These are phyloP conservation scores for Puccinia polysora DNA, from an alignment of 1,284 basidiomycete species.

Conservation along the genomic window DNA sequence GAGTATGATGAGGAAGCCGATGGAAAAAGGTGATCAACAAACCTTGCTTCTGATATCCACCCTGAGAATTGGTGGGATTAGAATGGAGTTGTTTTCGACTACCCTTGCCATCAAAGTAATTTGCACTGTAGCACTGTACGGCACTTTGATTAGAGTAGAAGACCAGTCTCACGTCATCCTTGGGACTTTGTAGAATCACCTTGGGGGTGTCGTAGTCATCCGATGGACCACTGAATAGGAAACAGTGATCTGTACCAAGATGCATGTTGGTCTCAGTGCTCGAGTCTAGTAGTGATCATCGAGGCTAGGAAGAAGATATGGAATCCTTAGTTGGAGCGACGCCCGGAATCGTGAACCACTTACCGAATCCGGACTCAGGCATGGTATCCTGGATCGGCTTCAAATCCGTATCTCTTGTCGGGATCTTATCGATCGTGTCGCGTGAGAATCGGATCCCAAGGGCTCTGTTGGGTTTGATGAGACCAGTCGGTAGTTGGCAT, in stretches of 20 bases:
- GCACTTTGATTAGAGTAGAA: conserved; percentile 17
- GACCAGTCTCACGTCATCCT: not conserved
- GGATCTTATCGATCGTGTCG: not conserved
- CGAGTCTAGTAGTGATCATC: too few relatives aligned
- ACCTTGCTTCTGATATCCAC: conserved; percentile 16
- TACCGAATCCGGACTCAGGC: conserved; percentile 6
- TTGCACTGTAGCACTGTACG: conserved; percentile 27
- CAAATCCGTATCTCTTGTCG: not conserved
- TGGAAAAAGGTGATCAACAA: not conserved
- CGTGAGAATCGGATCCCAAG: not conserved
- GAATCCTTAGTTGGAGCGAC: not conserved
- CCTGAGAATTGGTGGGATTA: not conserved
- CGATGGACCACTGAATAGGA: conserved; percentile 2
- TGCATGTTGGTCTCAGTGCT: too few relatives aligned
- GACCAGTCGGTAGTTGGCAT: conserved; percentile 2
- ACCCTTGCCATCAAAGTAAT: conserved; percentile 18
- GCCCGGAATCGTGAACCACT: not conserved
- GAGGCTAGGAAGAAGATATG: too few relatives aligned
- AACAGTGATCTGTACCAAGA: conserved; percentile 22
- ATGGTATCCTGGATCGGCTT: not conserved
- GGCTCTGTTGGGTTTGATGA: not conserved
- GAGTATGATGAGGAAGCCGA: too few relatives aligned
- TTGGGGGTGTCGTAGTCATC: not conserved
- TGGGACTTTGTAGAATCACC: conserved; percentile 3
- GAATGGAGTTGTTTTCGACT: conserved; percentile 10